Percentiles rank a stretch among this genome's conserved stretches.
phyloP scores from a whole-genome alignment of 2,329 filamentous ascomycete genomes.

The Nemania sp. region DNA sequence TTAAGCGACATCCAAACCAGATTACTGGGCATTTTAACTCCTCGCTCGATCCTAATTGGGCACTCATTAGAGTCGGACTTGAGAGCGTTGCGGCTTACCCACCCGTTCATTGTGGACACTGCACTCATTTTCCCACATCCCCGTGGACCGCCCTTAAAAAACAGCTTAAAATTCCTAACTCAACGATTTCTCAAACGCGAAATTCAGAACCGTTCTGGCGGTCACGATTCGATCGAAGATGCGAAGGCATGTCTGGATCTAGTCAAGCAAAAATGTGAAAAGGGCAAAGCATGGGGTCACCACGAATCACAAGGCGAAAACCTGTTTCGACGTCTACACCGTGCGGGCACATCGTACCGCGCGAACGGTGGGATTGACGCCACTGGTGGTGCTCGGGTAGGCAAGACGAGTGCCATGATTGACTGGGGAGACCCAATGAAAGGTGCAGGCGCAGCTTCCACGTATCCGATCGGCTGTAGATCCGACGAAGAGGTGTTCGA shows the following conservation, averaged over 20 bases:
- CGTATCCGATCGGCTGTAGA: constrained; percentile 59
- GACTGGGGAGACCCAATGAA: constrained; percentile 84
- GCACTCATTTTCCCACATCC: constrained; percentile 88
- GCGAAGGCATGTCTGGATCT: constrained; percentile 89
- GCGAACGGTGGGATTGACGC: constrained; percentile 63
- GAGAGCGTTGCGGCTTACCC: constrained; percentile 80
- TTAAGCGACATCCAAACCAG: constrained; percentile 80
- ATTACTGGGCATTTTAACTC: constrained; percentile 72
- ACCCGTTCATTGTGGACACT: constrained; percentile 94
- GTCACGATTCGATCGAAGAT: constrained; percentile 93
- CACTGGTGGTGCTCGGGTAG: constrained; percentile 57
- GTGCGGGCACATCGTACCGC: constrained; percentile 65
- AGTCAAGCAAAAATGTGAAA: constrained; percentile 94
- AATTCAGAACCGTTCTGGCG: constrained; percentile 77
- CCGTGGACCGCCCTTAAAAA: constrained; percentile 85
- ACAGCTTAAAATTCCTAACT: constrained; percentile 85
- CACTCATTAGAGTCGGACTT: constrained; percentile 85
- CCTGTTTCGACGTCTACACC: constrained; percentile 80
- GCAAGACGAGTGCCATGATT: constrained; percentile 73
- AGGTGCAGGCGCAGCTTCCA: constrained; percentile 61
- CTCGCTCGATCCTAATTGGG: constrained; percentile 74
- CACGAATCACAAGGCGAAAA: constrained; percentile 81
- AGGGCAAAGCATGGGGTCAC: constrained; percentile 83
- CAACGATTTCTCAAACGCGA: constrained; percentile 85
- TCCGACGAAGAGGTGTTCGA: constrained; percentile 63